Evolutionary conservation across 1,284 basidiomycete species (phyloP).

Genomic region (Boletus semigastroideus): DNA sequence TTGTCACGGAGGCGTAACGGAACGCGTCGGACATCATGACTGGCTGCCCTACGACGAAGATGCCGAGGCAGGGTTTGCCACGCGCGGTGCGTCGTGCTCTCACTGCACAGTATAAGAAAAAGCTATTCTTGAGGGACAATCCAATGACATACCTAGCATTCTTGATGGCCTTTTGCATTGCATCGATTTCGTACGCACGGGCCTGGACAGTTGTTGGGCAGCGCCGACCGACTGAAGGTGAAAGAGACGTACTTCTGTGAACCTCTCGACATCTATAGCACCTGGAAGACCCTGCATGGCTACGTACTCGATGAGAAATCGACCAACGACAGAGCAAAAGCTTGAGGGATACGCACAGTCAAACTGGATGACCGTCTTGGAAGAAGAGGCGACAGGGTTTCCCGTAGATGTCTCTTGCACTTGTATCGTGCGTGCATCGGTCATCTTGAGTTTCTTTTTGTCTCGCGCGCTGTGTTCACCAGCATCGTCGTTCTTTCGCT

Average conservation of each 20-base stretch:
- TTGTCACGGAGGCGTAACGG: slow-evolving; percentile 76
- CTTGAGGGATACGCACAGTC: slow-evolving; percentile 36
- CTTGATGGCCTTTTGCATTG: slow-evolving; percentile 86
- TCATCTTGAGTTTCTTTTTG: slow-evolving; percentile 67
- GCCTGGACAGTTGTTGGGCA: slow-evolving; percentile 47
- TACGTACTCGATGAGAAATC: slow-evolving; percentile 24
- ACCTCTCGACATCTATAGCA: slow-evolving; percentile 82
- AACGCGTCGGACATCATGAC: slow-evolving; percentile 89
- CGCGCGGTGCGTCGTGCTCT: slow-evolving; percentile 70
- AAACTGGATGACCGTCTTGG: slow-evolving; percentile 36
- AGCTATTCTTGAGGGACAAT: background rate
- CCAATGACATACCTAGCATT: slow-evolving; percentile 56
- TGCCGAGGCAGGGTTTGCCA: slow-evolving; percentile 92
- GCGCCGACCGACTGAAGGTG: background rate
- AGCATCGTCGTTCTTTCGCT: slow-evolving; percentile 46
- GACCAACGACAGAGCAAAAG: background rate
- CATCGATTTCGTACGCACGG: slow-evolving; percentile 82
- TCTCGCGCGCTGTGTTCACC: slow-evolving; percentile 48
- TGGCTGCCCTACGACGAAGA: slow-evolving; percentile 85
- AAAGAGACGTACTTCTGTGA: slow-evolving; percentile 63
- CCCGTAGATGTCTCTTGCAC: slow-evolving; percentile 45
- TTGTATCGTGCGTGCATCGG: slow-evolving; percentile 62
- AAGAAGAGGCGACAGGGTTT: slow-evolving; percentile 35
- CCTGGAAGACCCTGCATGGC: slow-evolving; percentile 64
- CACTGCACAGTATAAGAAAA: slow-evolving; percentile 35